Evolutionary conservation across 345 rosid species (phyloP).

Genomic region (Camelina neglecta): DNA sequence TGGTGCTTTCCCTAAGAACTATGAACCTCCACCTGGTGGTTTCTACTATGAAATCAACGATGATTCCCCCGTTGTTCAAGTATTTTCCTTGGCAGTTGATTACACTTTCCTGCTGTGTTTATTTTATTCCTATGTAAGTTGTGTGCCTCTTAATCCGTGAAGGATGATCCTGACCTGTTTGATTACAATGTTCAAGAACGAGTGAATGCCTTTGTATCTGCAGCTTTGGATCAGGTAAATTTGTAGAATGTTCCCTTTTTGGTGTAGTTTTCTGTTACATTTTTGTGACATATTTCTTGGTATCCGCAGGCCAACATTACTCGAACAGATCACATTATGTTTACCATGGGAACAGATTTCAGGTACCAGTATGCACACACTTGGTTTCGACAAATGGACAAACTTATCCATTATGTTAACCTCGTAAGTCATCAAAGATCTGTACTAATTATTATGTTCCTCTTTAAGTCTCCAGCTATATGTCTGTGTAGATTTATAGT

Average conservation of each 20-base stretch:
- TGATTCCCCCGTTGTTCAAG: slow-evolving; percentile 80
- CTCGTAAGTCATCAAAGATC: slow-evolving; percentile 53
- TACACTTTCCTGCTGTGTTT: slow-evolving; percentile 18
- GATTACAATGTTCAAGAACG: slow-evolving; percentile 97
- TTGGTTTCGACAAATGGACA: slow-evolving; percentile 96
- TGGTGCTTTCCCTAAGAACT: slow-evolving; percentile 88
- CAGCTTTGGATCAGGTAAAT: slow-evolving; percentile 88
- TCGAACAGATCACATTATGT: slow-evolving; percentile 87
- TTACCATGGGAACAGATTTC: slow-evolving; percentile 99
- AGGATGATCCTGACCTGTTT: slow-evolving; percentile 80
- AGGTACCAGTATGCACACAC: slow-evolving; percentile 90
- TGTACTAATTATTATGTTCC: slow-evolving; percentile 1
- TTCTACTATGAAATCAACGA: slow-evolving; percentile 93
- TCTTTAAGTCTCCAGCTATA: slow-evolving; percentile 1
- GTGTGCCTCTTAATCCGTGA: slow-evolving; percentile 42
- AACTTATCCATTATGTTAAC: slow-evolving; percentile 94
- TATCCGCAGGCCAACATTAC: slow-evolving; percentile 87
- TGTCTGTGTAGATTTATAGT: slow-evolving; percentile 5
- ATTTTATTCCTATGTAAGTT: slow-evolving; percentile 25
- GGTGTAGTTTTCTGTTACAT: slow-evolving; percentile 16
- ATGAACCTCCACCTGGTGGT: slow-evolving; percentile 95
- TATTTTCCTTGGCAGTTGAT: slow-evolving; percentile 43
- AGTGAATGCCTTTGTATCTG: slow-evolving; percentile 90
- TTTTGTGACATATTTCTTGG: slow-evolving; percentile 25
- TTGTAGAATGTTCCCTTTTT: slow-evolving; percentile 3